These are phyloP conservation scores for Populus deltoides DNA, from an alignment of 345 rosid species.

Conservation along the genomic window DNA sequence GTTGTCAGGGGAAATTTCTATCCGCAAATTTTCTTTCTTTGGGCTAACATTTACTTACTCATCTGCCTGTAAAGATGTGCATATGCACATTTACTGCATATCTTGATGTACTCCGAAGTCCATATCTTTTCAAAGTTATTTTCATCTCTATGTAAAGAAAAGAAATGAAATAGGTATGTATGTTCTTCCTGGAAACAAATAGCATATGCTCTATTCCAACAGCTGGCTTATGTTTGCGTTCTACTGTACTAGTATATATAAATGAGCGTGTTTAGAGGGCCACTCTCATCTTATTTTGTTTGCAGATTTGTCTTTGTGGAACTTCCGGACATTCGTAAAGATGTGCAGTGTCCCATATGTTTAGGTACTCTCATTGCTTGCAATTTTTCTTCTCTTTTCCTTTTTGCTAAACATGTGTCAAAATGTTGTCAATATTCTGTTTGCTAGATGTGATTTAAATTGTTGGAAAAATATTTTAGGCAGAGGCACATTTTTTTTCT, in stretches of 20 bases:
- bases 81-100: background rate
- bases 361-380: constrained; percentile 53
- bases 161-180: background rate
- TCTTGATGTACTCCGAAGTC: background rate
- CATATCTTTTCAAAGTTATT: background rate
- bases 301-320: constrained; percentile 69
- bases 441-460: background rate
- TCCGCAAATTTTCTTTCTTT: background rate
- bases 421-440: background rate
- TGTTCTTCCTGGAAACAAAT: background rate
- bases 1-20: background rate
- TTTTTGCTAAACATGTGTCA: background rate
- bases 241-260: background rate
- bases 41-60: background rate
- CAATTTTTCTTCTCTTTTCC: background rate
- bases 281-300: constrained; percentile 22
- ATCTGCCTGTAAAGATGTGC: background rate
- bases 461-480: background rate
- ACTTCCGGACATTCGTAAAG: constrained; percentile 68
- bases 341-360: constrained; percentile 91
- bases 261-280: background rate
- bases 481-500: background rate
- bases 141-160: background rate
- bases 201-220: background rate
- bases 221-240: background rate